Base-by-base conservation (phyloP, 148 eudicot species). In the Silene latifolia region DNA sequence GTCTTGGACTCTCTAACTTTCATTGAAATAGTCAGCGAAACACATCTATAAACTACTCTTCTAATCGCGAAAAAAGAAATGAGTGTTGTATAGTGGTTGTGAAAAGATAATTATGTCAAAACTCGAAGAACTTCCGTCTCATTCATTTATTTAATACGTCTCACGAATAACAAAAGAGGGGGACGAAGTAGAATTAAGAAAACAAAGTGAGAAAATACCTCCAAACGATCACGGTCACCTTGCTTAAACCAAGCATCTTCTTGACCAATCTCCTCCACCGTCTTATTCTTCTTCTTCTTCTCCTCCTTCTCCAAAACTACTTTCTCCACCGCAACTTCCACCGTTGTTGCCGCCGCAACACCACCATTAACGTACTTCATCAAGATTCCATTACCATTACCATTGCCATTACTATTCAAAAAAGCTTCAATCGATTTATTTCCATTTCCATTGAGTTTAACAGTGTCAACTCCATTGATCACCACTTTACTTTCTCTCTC, bases 241-340 rank as follows among this genome's bases (percentile, higher is more conserved):
- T 63, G 63, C 86, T 90, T 96, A 78, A 96, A 96, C 99, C 99
- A 96, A 12, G 99, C 98, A 21, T 92, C 99, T 83, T 96, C 99
- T 56, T 96, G 98, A 8, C 99, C 99, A 85, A 96, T 96, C 58
- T 96, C 94, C 79, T 96, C 99, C 32, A 96, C 79, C 56, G 80
- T 89, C 85, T 83, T n/a, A n/a, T n/a, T 87, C 86, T 89, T 93
- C 75, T 56, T 69, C 81, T 35, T 46, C 74, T 13, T 54, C 79
- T 74, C 47, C 77, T 73, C 56, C 56, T 51, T 51, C 56, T 51
- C 56, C 17, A 51, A 15, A 4, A 51, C 56, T 15, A 13, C 17
- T 51, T 51, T 51, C 56, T 51, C 35, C 20, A 74, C 80, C 54
- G 39, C 32, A 12, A 19, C 84, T 21, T 46, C 80, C 44, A 63